These are phyloP conservation scores for Neurospora sp. DNA, from an alignment of 495 filamentous ascomycete genomes.

Conservation along the genomic window DNA sequence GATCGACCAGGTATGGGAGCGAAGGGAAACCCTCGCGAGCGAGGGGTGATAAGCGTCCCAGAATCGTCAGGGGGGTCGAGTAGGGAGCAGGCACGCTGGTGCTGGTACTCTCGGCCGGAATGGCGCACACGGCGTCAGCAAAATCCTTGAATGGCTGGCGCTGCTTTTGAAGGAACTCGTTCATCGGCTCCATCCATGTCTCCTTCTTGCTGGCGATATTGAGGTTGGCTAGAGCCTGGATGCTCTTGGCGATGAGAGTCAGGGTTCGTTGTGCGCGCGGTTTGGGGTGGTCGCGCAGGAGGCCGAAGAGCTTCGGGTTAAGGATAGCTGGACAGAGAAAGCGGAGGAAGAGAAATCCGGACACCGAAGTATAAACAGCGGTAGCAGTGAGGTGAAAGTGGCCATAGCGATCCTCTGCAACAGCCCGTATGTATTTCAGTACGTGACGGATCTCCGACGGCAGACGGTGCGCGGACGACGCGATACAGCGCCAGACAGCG, in stretches of 20 bases:
- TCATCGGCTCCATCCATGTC: constrained; percentile 99
- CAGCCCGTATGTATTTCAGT: constrained; percentile 84
- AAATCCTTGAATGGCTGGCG: constrained; percentile 73
- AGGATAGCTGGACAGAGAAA: constrained; percentile 96
- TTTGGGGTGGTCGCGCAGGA: constrained; percentile 78
- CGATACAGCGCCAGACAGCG: constrained; percentile 76
- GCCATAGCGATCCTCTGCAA: constrained; percentile 95
- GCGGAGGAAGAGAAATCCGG: constrained; percentile 89
- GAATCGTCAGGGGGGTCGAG: constrained; percentile 84
- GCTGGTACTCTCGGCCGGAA: constrained; percentile 56
- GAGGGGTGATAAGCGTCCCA: constrained; percentile 67
- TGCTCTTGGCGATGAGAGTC: constrained; percentile 85
- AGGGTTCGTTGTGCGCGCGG: constrained; percentile 80
- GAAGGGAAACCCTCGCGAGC: constrained; percentile 91
- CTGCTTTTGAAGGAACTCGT: constrained; percentile 55
- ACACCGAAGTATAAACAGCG: constrained; percentile 73
- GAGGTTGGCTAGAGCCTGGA: constrained; percentile 93
- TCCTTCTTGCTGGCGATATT: constrained; percentile 91
- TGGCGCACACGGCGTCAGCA: constrained; percentile 74
- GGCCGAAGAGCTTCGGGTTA: constrained; percentile 91
- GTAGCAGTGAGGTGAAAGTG: constrained; percentile 85
- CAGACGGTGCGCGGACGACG: constrained; percentile 57
- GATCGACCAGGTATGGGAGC: constrained; percentile 88
- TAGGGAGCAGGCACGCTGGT: constrained; percentile 72
- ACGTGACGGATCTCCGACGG: constrained; percentile 79